Evolutionary conservation across 2,329 filamentous ascomycete genomes (phyloP).

Genomic region (Fusarium sp.): DNA sequence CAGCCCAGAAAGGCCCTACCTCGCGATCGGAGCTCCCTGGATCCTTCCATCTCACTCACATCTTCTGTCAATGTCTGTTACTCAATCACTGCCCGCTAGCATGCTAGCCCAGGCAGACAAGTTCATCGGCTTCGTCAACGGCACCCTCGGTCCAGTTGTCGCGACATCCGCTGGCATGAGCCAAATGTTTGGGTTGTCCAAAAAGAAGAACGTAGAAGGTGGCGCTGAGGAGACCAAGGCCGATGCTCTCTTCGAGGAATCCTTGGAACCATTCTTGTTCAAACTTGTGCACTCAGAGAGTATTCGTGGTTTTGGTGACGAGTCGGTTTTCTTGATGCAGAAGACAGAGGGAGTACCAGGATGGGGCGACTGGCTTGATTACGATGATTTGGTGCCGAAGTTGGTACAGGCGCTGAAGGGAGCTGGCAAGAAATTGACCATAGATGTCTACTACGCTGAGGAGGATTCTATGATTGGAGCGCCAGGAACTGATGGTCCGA

Average conservation of each 20-base stretch:
- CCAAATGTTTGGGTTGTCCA: neutral
- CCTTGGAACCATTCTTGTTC: neutral
- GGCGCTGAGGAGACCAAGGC: neutral
- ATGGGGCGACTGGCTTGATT: slow-evolving; percentile 21
- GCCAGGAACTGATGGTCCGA: neutral
- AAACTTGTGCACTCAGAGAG: neutral
- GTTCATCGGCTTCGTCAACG: slow-evolving; percentile 15
- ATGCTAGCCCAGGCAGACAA: slow-evolving; percentile 20
- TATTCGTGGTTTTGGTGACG: slow-evolving; percentile 9
- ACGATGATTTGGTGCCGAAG: slow-evolving; percentile 10
- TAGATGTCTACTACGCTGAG: slow-evolving; percentile 22
- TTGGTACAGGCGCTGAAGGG: neutral
- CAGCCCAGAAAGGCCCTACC: slow-evolving; percentile 7
- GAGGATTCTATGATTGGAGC: slow-evolving; percentile 18
- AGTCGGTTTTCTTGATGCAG: slow-evolving; percentile 22
- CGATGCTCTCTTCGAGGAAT: slow-evolving; percentile 4
- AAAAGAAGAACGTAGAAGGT: neutral
- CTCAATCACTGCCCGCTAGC: neutral
- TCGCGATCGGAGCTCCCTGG: slow-evolving; percentile 14
- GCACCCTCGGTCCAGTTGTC: neutral
- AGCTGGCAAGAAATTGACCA: neutral
- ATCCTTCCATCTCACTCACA: slow-evolving; percentile 10
- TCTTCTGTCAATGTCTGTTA: neutral
- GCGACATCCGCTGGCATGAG: slow-evolving; percentile 14
- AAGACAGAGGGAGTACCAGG: neutral